Evolutionary conservation across 371 early-diverging fungal genomes (phyloP).

Genomic region (Mortierella sp.): DNA sequence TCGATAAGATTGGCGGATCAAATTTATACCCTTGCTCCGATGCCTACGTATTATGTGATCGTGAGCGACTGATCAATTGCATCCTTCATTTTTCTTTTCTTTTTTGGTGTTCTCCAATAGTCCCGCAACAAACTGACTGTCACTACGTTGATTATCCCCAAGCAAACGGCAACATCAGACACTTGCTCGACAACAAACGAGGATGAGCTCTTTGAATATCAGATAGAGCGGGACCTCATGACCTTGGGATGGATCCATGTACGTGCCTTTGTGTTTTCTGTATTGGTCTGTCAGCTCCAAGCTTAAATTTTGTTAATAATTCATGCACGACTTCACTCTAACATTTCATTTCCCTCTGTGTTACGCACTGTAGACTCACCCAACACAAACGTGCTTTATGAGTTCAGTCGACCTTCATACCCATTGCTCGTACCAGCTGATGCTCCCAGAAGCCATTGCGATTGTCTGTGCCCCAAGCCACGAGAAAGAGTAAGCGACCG

Average conservation of each 20-base stretch:
- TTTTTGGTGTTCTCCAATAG: conserved; percentile 39
- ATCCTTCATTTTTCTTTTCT: neutral
- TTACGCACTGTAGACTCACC: conserved; percentile 79
- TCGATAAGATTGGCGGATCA: neutral
- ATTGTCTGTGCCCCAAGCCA: conserved; percentile 91
- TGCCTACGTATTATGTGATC: neutral
- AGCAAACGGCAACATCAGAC: conserved; percentile 91
- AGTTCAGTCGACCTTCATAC: conserved; percentile 95
- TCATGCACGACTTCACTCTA: neutral
- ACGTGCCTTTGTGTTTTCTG: conserved; percentile 40
- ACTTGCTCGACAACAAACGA: conserved; percentile 92
- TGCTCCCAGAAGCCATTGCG: conserved; percentile 95
- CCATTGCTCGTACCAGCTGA: conserved; percentile 92
- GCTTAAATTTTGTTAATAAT: neutral
- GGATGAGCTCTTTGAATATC: conserved; percentile 87
- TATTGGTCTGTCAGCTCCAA: neutral
- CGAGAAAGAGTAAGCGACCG: conserved; percentile 69
- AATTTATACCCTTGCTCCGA: neutral
- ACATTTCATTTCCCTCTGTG: neutral
- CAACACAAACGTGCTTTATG: conserved; percentile 94
- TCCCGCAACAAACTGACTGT: conserved; percentile 77
- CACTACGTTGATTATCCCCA: conserved; percentile 90
- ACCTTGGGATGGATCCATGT: conserved; percentile 96
- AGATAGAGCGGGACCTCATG: conserved; percentile 81
- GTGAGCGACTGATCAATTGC: neutral